Base-by-base conservation (phyloP, 805 yeast species). In the Zygoascus bituminiphila region DNA sequence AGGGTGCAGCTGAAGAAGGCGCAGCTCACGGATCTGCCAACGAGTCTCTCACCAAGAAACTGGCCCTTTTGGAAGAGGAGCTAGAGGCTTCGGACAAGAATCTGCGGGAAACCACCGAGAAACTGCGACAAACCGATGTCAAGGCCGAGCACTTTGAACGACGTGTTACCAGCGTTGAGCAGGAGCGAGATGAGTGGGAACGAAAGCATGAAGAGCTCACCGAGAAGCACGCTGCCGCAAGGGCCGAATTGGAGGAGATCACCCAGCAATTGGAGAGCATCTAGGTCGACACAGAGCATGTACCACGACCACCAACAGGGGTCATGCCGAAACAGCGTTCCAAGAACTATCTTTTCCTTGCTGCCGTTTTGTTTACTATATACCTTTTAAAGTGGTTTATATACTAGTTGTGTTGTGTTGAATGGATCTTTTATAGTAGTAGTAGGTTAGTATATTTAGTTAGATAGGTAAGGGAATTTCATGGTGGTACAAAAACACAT, bases 141-240 rank as follows among this genome's bases (percentile, higher is more conserved):
- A 88, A 88, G 74, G 91, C 93, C 57, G 98, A 93, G 73, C 95
- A 88, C 70, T 78, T 88, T 69, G 96, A 88, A 73, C 86, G 95
- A 74, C 88, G 84, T 73, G 95, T 91, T 51, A 77, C 87, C 52
- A 86, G 95, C 33, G 77, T 89, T 65, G 98, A 91, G 74, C 73
- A 82, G 58, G 98, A 93, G 74, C 88, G 86, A 71, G 93, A 87
- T 59, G 85, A 82, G 54, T 77, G 85, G 78, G 97, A 93, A 75
- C 77, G 78, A 74, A 88, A 88, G 73, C 84, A 75, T 63, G 98
- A 91, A 74, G 95, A 87, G 65, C 73, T 91, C 68, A 75, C 82
- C 58, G 81, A 76, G 64, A 83, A 89, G 72, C 82, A 88, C 78
- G 74, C 75, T 65, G 76, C 80, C 57, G 91, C 96, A 56, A 84